Conservation (phyloP, 2,329 filamentous ascomycete genomes). For the Torrubiellomyces zombiae region DNA sequence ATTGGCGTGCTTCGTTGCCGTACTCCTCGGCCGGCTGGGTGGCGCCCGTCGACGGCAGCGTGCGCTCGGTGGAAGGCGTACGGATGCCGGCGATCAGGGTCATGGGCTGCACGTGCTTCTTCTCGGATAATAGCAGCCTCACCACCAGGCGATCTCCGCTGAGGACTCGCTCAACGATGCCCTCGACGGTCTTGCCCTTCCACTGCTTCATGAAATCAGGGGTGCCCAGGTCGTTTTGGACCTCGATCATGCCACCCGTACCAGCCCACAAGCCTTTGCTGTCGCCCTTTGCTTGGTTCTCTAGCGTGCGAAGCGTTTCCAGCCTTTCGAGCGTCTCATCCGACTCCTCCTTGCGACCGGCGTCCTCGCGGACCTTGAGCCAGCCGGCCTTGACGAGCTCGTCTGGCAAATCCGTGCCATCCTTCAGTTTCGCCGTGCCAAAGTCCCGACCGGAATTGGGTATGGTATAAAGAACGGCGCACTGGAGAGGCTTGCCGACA, state of each 20-base stretch:
- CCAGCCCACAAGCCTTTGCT: conserved; percentile 68
- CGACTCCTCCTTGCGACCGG: conserved; percentile 76
- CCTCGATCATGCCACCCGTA: conserved; percentile 50
- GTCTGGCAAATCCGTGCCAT: conserved; percentile 65
- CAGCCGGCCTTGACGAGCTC: conserved; percentile 75
- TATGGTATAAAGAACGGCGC: conserved; percentile 73
- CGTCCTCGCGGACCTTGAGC: conserved; percentile 87
- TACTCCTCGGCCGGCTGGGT: conserved; percentile 76
- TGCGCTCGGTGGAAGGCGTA: conserved; percentile 75
- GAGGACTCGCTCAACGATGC: conserved; percentile 78
- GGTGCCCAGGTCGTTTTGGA: conserved; percentile 65
- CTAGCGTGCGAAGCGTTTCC: conserved; percentile 60
- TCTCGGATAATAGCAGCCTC: conserved; percentile 62
- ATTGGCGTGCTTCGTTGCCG: conserved; percentile 75
- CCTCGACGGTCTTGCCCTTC: conserved; percentile 74
- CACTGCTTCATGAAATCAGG: conserved; percentile 65
- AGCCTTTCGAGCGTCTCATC: conserved; percentile 57
- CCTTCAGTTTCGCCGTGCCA: conserved; percentile 59
- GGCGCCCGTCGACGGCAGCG: conserved; percentile 59
- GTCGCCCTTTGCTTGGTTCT: conserved; percentile 62
- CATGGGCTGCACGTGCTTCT: conserved; percentile 78
- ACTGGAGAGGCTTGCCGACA: conserved; percentile 77
- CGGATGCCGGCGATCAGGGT: conserved; percentile 79
- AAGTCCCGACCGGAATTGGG: conserved; percentile 79
- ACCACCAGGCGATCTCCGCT: conserved; percentile 82